A percentile compares a stretch with the other conserved stretches of the same genome.
These are phyloP conservation scores for Auriscalpium vulgare DNA, from an alignment of 768 basidiomycete genomes.

Conservation along the genomic window DNA sequence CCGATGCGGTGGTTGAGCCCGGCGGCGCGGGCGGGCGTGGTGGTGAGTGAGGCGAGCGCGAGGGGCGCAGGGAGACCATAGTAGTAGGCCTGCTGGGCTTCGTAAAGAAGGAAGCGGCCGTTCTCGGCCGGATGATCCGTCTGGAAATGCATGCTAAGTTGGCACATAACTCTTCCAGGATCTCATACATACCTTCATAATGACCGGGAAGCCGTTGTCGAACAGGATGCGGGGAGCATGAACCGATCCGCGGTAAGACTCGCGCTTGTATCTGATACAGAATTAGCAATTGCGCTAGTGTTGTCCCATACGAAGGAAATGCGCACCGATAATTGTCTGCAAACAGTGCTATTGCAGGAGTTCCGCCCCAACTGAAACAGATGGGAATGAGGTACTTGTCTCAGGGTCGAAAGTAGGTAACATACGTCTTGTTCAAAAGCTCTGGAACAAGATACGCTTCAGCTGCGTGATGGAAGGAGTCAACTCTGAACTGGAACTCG, in stretches of 20 bases:
- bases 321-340: conserved; percentile 39
- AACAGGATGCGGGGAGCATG: conserved; percentile 73
- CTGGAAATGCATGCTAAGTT: conserved; percentile 24
- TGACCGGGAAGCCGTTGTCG: conserved; percentile 55
- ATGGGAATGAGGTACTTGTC: background rate
- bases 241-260: conserved; percentile 74
- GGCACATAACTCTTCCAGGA: background rate
- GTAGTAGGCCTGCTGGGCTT: conserved; percentile 79
- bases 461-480: conserved; percentile 72
- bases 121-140: conserved; percentile 61
- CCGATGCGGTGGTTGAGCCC: conserved; percentile 82
- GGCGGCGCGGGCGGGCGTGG: conserved; percentile 59
- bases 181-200: conserved; percentile 54
- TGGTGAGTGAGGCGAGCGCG: conserved; percentile 70
- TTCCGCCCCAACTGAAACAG: conserved; percentile 42
- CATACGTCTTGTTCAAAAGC: conserved; percentile 62
- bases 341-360: conserved; percentile 76
- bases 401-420: background rate
- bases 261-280: conserved; percentile 56
- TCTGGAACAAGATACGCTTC: conserved; percentile 82
- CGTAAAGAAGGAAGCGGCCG: conserved; percentile 70
- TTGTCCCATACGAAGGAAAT: background rate
- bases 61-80: conserved; percentile 67
- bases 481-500: conserved; percentile 76
- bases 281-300: background rate